Percentiles rank a stretch among this genome's conserved stretches.
Conservation (phyloP, 2,329 filamentous ascomycete genomes). For the Xylaria sp. region DNA sequence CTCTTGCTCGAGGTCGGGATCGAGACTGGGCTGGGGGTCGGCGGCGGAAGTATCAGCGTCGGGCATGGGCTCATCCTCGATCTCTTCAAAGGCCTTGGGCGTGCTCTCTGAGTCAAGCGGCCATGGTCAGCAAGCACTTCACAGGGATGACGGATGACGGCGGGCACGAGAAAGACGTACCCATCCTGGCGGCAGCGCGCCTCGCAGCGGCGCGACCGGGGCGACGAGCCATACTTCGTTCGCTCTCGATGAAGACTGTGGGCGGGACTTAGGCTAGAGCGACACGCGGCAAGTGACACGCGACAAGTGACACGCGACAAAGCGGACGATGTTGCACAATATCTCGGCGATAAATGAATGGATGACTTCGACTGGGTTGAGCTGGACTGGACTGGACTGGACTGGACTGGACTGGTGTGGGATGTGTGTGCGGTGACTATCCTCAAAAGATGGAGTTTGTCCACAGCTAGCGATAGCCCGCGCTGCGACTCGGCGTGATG, state of each 20-base stretch:
- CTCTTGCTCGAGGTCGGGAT: slow-evolving; percentile 49
- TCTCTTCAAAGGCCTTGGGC: slow-evolving; percentile 55
- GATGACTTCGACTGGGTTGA: too few species aligned
- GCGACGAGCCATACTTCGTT: slow-evolving; percentile 42
- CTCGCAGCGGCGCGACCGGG: slow-evolving; percentile 52
- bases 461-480: not conserved
- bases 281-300: not conserved
- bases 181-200: slow-evolving; percentile 50
- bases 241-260: not conserved
- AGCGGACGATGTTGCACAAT: not conserved
- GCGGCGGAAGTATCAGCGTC: slow-evolving; percentile 49
- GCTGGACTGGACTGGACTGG: too few species aligned
- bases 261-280: too few species aligned
- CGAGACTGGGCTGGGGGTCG: slow-evolving; percentile 31
- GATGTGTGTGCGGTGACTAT: too few species aligned
- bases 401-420: too few species aligned
- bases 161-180: slow-evolving; percentile 36
- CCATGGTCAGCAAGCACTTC: slow-evolving; percentile 1
- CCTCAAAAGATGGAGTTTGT: too few species aligned
- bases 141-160: not conserved
- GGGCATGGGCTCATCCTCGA: slow-evolving; percentile 56
- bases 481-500: not conserved
- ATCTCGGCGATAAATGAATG: not conserved
- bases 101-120: slow-evolving; percentile 50
- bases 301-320: not conserved